These are phyloP conservation scores for Ascochyta koolunga DNA, from an alignment of 2,329 filamentous ascomycete genomes.

Conservation along the genomic window DNA sequence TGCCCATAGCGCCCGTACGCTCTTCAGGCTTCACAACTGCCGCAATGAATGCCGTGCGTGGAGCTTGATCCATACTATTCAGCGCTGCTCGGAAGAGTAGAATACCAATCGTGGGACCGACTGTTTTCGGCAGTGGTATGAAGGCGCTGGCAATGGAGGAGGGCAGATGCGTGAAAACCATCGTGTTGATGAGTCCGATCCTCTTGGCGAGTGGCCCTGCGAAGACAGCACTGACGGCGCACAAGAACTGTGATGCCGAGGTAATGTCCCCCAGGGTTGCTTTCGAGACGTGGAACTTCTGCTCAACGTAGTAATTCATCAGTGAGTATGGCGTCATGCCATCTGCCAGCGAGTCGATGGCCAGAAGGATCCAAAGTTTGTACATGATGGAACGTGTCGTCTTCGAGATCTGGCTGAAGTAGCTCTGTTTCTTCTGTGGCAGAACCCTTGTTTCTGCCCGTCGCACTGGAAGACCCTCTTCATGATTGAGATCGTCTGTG, in stretches of 20 bases:
- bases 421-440: conserved; percentile 39
- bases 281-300: conserved; percentile 50
- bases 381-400: conserved; percentile 65
- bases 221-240: conserved; percentile 61
- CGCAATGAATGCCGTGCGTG: conserved; percentile 69
- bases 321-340: conserved; percentile 58
- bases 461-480: conserved; percentile 20
- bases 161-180: conserved; percentile 59
- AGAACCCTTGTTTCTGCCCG: conserved; percentile 22
- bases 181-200: conserved; percentile 67
- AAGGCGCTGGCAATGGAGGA: conserved; percentile 62
- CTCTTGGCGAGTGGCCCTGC: conserved; percentile 63
- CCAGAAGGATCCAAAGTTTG: conserved; percentile 68
- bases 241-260: conserved; percentile 54
- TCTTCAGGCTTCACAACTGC: conserved; percentile 69
- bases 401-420: conserved; percentile 61
- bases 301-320: conserved; percentile 47
- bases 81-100: conserved; percentile 66
- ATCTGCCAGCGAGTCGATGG: conserved; percentile 68
- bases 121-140: conserved; percentile 61
- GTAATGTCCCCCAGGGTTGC: conserved; percentile 67
- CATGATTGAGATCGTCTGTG: conserved; percentile 38
- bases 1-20: conserved; percentile 73
- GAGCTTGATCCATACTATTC: conserved; percentile 74
- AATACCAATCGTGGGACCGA: conserved; percentile 61